phyloP scores from a whole-genome alignment of 129 eudicot genomes.

The Arctium lappa region DNA sequence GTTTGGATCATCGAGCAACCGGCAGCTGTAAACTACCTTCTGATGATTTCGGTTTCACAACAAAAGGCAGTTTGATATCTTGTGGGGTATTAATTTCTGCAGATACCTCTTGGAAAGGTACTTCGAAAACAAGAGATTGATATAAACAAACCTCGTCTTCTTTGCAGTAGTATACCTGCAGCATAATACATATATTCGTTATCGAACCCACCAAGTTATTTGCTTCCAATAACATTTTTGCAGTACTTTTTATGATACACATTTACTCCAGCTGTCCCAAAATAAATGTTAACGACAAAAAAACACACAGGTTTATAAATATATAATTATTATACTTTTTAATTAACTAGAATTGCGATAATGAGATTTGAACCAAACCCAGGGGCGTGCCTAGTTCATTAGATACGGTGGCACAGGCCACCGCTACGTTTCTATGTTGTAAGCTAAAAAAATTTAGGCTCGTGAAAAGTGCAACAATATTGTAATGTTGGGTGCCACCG shows the following conservation, averaged over 20 bases:
- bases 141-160: slow-evolving; percentile 95
- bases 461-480: no score
- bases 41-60: slow-evolving; percentile 70
- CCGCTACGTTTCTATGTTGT: no score
- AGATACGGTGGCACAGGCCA: no score
- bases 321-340: no score
- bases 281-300: no score
- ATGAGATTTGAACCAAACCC: no score
- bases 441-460: no score
- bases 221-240: neutral
- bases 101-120: slow-evolving; percentile 62
- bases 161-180: slow-evolving; percentile 91
- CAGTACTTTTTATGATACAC: neutral
- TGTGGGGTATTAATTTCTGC: slow-evolving; percentile 48
- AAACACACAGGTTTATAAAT: no score
- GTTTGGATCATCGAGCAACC: slow-evolving; percentile 35
- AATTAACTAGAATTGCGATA: no score
- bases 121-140: slow-evolving; percentile 70
- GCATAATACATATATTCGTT: neutral
- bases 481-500: no score
- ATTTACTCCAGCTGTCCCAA: no score
- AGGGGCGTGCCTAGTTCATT: no score
- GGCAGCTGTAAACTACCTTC: slow-evolving; percentile 44
- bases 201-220: neutral
- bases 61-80: slow-evolving; percentile 58